Base-by-base conservation (phyloP, 2,329 filamentous ascomycete genomes). In the Kalaharituber pfeilii region DNA sequence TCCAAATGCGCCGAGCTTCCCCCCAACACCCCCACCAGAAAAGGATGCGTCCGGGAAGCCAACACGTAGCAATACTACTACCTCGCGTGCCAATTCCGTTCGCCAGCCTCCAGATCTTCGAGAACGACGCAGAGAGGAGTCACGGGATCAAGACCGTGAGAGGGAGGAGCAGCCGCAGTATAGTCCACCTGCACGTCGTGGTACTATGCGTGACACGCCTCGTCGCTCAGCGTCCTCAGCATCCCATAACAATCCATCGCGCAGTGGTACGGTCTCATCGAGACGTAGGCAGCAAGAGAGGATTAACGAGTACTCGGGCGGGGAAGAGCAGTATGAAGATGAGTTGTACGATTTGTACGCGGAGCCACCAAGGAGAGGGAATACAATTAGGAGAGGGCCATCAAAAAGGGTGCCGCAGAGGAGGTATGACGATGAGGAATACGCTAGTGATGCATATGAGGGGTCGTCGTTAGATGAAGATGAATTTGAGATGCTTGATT, bases 21-120 rank as follows among this genome's bases (percentile, higher is more conserved):
- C 91, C 18, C 91, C 91, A n/a, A 96, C 91, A n/a, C 91, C 91
- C 39, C 91, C 91, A 5, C 91, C 91, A 5, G 91, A 98, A 72
- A 78, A 78, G 58, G 87, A 95, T 28, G 27, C 42, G 13, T 13
- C 13, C 42, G 30, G 30, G 30, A 61, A 61, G 26, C 58, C 56
- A 36, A 51, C 47, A 15, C 58, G 59, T 11, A 59, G 56, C 28
- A 61, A 60, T 42, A 61, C 59, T 25, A 47, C 42, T 13, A 47
- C 18, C 22, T 20, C 42, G 13, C 42, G 42, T 13, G 42, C 42
- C n/a, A 47, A 24, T 47, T 47, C 42, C 5, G 42, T 47, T 25
- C n/a, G 42, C 13, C 5, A 22, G 13, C 42, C 5, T 20, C 42
- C 42, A 13, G 42, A 47, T 25, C 42, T 24, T 22, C 15, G 42